Evolutionary conservation across 1,284 basidiomycete genomes (phyloP), one percentile per base, ranked within the genome.

Genomic region (Ceratobasidium sp.): DNA sequence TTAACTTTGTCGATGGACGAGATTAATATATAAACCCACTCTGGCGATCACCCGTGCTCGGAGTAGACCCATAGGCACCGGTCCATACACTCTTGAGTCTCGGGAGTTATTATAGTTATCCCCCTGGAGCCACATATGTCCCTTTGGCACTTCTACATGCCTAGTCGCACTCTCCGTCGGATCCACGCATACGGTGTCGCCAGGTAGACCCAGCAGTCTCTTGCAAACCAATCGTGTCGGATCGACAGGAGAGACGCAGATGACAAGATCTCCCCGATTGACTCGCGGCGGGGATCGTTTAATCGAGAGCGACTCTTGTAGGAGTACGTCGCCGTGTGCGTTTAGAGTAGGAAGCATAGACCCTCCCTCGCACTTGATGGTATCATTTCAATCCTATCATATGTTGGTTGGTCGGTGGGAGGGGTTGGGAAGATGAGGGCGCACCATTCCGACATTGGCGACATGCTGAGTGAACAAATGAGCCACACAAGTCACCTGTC

Each of bases 71-170:
- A 96, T 87, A 0, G 97, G 92, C 0, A 99, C 92, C 6, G 97
- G 97, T 0, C 97, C 97, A 83, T 98, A 98, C 53, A 87, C 84
- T 74, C 97, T 87, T 33, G 96, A 98, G 83, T 99, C 97, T 9
- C 91, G 90, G 54, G 95, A 96, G 78, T 88, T 89, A 36, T 88
- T 86, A 74, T 93, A 85, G 79, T 99, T 99, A 84, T 99, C 97
- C 15, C 97, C 97, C 33, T 87, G 89, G 54, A 98, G 85, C 97
- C 97, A 99, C n/a, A 98, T 82, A 82, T 96, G 93, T 1, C 94
- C 94, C 79, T 88, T 88, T 1, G 95, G 94, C 8, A 97, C 84
- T 33, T 91, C 81, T 19, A 94, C 87, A 79, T 94, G 93, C 80
- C 91, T 91, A 2, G 78, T 29, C 6, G 41, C 24, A 27, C 60